These are phyloP conservation scores for Fusarium sp. DNA, from an alignment of 2,329 filamentous ascomycete species.

Conservation along the genomic window DNA sequence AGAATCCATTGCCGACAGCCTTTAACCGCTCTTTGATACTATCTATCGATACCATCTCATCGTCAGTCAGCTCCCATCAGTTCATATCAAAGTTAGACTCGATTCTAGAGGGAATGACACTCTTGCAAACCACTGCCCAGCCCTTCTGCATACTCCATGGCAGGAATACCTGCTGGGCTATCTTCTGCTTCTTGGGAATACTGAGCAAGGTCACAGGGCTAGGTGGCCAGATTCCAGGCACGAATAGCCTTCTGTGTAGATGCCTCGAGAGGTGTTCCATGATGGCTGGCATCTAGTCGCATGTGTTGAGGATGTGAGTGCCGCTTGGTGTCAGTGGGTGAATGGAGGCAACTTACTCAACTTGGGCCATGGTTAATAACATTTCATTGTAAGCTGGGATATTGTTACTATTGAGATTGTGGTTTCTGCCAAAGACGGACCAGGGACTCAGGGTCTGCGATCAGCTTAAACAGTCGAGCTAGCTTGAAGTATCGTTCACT, in stretches of 20 bases:
- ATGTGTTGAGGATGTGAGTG: no score
- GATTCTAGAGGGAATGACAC: slow-evolving; percentile 78
- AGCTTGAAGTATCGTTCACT: no score
- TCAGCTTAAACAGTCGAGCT: no score
- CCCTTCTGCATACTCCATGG: slow-evolving; percentile 85
- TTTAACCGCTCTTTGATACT: slow-evolving; percentile 81
- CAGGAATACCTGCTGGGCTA: slow-evolving; percentile 79
- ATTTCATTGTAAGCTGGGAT: no score
- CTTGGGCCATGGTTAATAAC: no score
- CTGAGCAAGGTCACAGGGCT: slow-evolving; percentile 70
- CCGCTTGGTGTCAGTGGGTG: no score
- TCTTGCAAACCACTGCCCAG: slow-evolving; percentile 88
- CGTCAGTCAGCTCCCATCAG: slow-evolving; percentile 77
- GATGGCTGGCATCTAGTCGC: no score
- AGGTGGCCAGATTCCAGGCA: slow-evolving; percentile 78
- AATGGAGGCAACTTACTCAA: no score
- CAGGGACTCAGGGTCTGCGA: no score
- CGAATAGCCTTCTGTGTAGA: slow-evolving; percentile 80
- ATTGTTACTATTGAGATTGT: no score
- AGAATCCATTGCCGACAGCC: slow-evolving; percentile 79
- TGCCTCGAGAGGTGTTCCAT: slow-evolving; percentile 67
- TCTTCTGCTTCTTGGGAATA: slow-evolving; percentile 74
- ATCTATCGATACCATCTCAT: slow-evolving; percentile 77
- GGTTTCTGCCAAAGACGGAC: no score
- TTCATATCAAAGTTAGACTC: slow-evolving; percentile 80